Base-by-base conservation (phyloP, 805 yeast genomes). In the Lachancea kluyveri region DNA sequence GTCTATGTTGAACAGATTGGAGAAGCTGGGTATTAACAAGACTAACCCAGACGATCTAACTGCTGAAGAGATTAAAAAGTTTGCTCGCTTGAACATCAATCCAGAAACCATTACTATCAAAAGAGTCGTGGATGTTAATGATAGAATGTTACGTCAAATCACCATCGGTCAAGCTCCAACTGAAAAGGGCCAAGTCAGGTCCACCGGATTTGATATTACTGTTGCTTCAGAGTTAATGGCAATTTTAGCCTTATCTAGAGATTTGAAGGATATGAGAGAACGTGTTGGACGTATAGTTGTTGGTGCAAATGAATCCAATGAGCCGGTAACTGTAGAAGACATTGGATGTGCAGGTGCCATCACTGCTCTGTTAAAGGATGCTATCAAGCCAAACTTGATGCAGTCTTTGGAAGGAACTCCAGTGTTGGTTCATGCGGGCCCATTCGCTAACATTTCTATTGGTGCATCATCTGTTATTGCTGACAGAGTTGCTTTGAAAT, bases 191-290 rank as follows among this genome's bases (percentile, higher is more conserved):
- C 74, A 76, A 36, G 75, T 81, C 15, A 77, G 97, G 54, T 70
- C 74, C 41, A 78, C 96, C 12, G 97, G 97, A 9, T 87, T 90
- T 62, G 97, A 90, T 57, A 88, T 90, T 55, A 81, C 96, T 9
- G 97, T 90, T 42, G 97, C 97, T 7, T 79, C 90, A 19, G 97
- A 90, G 65, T 74, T 87, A 45, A 90, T 90, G 97, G 96, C 97
- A 14, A 84, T 90, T 36, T 68, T 90, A 44, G 96, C 97, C 3
- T 68, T 90, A 33, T 74, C 94, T 6, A 77, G 74, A 32, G 75
- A 80, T 18, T 70, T 90, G 49, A 63, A 71, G 38, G 96, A 90
- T 59, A 73, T 90, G 82, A 74, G 96, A 57, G 73, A 72, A 47
- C 74, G 97, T 54, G 77, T 90, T 31, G 96, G 96, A 37, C 72